A percentile compares a stretch with the other conserved stretches of the same genome.
Evolutionary conservation across 2,329 filamentous ascomycete species (phyloP).

Genomic region (Hirsutella rhossiliensis): DNA sequence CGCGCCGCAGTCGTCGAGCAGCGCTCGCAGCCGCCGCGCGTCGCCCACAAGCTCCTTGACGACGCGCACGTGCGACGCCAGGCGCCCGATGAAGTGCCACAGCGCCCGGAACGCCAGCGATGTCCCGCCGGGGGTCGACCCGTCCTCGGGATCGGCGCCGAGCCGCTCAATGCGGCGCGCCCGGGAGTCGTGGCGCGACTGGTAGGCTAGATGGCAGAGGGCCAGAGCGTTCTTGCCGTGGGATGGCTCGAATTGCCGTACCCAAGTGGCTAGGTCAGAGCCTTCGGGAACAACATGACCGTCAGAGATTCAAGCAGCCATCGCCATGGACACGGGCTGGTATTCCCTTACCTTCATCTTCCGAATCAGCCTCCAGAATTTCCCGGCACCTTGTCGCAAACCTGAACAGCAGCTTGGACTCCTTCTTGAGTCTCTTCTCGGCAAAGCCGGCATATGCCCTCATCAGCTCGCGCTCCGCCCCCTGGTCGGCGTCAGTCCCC

Average conservation of each 20-base stretch:
- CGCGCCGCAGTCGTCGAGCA: slow-evolving; percentile 20
- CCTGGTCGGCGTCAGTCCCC: not conserved
- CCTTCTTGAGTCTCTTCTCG: slow-evolving; percentile 10
- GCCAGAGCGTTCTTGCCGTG: not conserved
- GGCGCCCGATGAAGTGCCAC: slow-evolving; percentile 30
- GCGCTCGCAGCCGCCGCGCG: slow-evolving; percentile 12
- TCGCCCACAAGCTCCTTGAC: slow-evolving; percentile 23
- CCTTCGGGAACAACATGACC: not conserved
- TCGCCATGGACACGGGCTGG: not conserved
- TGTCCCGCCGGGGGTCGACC: not conserved
- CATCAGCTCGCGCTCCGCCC: not conserved
- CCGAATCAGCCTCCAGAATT: not conserved
- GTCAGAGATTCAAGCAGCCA: not conserved
- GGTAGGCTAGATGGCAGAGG: slow-evolving; percentile 5
- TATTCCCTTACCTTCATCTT: not conserved
- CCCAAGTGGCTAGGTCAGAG: not conserved
- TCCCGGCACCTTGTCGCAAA: not conserved
- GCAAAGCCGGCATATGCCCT: slow-evolving; percentile 9
- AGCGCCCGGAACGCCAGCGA: slow-evolving; percentile 6
- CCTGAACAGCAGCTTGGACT: slow-evolving; percentile 6
- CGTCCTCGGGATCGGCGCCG: slow-evolving; percentile 3
- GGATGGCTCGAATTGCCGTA: not conserved
- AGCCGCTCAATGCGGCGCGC: slow-evolving; percentile 7
- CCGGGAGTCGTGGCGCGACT: slow-evolving; percentile 7
- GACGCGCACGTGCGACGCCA: slow-evolving; percentile 29